A percentile compares a stretch with the other conserved stretches of the same genome.
Conservation (phyloP, 2,329 filamentous ascomycete genomes). For the Arthroderma uncinatum region DNA sequence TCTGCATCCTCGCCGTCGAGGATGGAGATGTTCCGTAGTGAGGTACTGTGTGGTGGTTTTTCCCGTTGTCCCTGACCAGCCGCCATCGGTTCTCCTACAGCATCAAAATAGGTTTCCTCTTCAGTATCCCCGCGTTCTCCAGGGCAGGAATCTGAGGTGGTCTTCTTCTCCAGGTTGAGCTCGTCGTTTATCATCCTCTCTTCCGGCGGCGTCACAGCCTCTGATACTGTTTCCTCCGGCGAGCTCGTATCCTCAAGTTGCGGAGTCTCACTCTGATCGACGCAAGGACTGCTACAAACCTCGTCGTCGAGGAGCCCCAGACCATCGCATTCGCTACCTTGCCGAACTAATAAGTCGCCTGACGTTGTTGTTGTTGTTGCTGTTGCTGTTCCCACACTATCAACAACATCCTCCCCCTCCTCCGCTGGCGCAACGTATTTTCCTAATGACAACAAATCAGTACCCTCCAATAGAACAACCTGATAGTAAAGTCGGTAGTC, state of each 20-base stretch:
- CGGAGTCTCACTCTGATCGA: not conserved
- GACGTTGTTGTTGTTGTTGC: not conserved
- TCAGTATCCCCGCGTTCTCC: not conserved
- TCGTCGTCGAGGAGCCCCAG: not conserved
- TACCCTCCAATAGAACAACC: not conserved
- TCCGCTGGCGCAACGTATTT: constrained; percentile 5
- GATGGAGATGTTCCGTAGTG: constrained; percentile 18
- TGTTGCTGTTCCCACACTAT: not conserved
- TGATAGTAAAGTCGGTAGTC: not conserved
- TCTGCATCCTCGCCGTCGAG: constrained; percentile 31
- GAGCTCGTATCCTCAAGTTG: not conserved
- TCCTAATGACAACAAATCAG: constrained; percentile 1
- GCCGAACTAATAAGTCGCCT: not conserved
- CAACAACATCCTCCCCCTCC: not conserved
- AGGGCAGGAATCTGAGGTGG: not conserved
- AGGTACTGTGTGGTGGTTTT: not conserved
- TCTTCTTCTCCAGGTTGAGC: not conserved
- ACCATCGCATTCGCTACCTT: not conserved
- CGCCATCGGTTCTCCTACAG: not conserved
- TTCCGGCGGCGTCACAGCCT: not conserved
- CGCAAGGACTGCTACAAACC: not conserved
- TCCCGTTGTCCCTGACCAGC: not conserved
- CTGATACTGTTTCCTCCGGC: not conserved
- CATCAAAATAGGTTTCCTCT: not conserved
- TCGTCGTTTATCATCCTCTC: not conserved